phyloP scores from a whole-genome alignment of 345 rosid genomes.

The Trapa incisa region DNA sequence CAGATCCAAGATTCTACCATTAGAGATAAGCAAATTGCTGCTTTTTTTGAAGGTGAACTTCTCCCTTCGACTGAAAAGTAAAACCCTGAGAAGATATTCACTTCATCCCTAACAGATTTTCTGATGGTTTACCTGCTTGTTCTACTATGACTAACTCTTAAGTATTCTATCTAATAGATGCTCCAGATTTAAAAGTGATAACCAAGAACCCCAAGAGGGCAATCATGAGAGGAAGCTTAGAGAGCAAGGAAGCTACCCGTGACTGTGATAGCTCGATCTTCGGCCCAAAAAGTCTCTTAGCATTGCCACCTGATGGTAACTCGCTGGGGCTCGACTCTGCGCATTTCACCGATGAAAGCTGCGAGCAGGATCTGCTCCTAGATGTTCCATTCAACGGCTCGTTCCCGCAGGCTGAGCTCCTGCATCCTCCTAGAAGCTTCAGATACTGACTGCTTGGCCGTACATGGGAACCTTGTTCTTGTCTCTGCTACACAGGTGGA shows the following conservation, averaged over 20 bases:
- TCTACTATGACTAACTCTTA: not conserved
- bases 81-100: not conserved
- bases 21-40: not conserved
- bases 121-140: not conserved
- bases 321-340: conserved; percentile 47
- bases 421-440: not conserved
- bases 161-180: not conserved
- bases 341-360: conserved; percentile 41
- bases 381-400: conserved; percentile 76
- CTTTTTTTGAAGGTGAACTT: not conserved
- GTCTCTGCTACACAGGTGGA: not conserved
- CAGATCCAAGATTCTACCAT: not conserved
- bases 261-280: conserved; percentile 51
- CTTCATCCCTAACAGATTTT: not conserved
- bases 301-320: conserved; percentile 55
- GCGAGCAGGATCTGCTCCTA: conserved; percentile 77
- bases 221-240: conserved; percentile 34
- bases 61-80: too few species aligned
- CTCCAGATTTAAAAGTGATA: conserved; percentile 41
- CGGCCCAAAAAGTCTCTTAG: conserved; percentile 63
- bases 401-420: conserved; percentile 75
- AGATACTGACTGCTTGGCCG: not conserved
- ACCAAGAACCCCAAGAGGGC: conserved; percentile 63
- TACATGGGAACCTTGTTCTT: not conserved
- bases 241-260: conserved; percentile 32